A percentile compares a stretch with the other conserved stretches of the same genome.
phyloP scores from a whole-genome alignment of 2,329 filamentous ascomycete species.

The Neocatenulostroma microsporum region DNA sequence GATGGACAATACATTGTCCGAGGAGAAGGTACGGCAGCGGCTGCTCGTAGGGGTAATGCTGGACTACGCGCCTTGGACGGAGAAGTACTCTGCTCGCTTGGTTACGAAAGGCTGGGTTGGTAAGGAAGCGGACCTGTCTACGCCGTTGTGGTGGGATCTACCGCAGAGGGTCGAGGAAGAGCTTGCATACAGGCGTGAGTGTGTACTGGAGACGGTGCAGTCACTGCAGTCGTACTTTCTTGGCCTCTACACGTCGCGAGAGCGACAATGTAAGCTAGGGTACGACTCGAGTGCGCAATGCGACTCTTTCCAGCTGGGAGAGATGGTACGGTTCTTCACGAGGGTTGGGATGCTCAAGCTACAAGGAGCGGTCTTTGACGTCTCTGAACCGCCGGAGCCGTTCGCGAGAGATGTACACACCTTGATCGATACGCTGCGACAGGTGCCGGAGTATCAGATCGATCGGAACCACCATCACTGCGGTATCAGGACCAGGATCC shows the following conservation, averaged over 20 bases:
- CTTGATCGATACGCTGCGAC: conserved; percentile 53
- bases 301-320: conserved; percentile 70
- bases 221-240: conserved; percentile 64
- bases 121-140: conserved; percentile 33
- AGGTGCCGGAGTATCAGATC: conserved; percentile 65
- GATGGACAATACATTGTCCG: conserved; percentile 35
- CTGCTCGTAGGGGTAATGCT: conserved; percentile 59
- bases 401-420: conserved; percentile 55
- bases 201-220: conserved; percentile 60
- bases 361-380: conserved; percentile 35
- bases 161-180: conserved; percentile 64
- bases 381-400: conserved; percentile 38
- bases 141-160: conserved; percentile 63
- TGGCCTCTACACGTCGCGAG: conserved; percentile 58
- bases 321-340: conserved; percentile 65
- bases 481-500: conserved; percentile 56
- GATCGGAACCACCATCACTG: conserved; percentile 68
- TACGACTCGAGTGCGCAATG: conserved; percentile 66
- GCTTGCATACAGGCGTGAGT: conserved; percentile 56
- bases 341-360: conserved; percentile 55
- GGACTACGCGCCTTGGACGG: conserved; percentile 54
- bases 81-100: conserved; percentile 56
- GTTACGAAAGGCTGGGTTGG: conserved; percentile 60
- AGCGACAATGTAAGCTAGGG: conserved; percentile 61
- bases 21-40: conserved; percentile 63